These are phyloP conservation scores for Lipomyces starkeyi DNA, from an alignment of 805 yeast genomes.

Conservation along the genomic window DNA sequence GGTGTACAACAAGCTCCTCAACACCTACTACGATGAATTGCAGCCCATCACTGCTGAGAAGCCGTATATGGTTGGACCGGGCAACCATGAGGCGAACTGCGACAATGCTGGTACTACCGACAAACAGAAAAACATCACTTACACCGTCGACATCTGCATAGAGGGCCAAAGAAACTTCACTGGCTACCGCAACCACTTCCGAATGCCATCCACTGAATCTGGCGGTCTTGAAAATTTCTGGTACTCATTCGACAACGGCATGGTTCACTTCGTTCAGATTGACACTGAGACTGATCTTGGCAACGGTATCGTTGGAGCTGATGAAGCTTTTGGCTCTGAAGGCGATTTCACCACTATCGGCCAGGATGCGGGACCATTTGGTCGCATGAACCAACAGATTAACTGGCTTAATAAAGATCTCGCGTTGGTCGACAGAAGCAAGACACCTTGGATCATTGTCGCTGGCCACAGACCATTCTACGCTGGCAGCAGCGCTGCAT, in stretches of 20 bases:
- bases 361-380: constrained; percentile 29
- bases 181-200: constrained; percentile 40
- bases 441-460: constrained; percentile 44
- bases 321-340: background rate
- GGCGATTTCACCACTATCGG: background rate
- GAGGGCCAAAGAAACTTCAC: constrained; percentile 40
- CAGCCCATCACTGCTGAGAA: constrained; percentile 12
- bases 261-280: constrained; percentile 42
- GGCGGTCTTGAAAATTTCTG: constrained; percentile 41
- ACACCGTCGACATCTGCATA: constrained; percentile 16
- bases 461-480: constrained; percentile 45
- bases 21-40: constrained; percentile 31
- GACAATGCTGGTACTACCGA: constrained; percentile 17
- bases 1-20: constrained; percentile 11
- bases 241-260: constrained; percentile 44
- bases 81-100: constrained; percentile 32
- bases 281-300: constrained; percentile 44
- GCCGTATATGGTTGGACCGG: constrained; percentile 33
- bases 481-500: constrained; percentile 17
- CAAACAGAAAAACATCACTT: background rate
- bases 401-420: constrained; percentile 41
- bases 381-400: constrained; percentile 39
- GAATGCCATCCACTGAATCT: constrained; percentile 42
- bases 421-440: constrained; percentile 39
- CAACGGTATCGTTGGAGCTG: constrained; percentile 34